Evolutionary conservation across 225 moss, liverwort and hornwort genomes (phyloP), one percentile per base, ranked within the genome.

Genomic region (Marchantia polymorpha): DNA sequence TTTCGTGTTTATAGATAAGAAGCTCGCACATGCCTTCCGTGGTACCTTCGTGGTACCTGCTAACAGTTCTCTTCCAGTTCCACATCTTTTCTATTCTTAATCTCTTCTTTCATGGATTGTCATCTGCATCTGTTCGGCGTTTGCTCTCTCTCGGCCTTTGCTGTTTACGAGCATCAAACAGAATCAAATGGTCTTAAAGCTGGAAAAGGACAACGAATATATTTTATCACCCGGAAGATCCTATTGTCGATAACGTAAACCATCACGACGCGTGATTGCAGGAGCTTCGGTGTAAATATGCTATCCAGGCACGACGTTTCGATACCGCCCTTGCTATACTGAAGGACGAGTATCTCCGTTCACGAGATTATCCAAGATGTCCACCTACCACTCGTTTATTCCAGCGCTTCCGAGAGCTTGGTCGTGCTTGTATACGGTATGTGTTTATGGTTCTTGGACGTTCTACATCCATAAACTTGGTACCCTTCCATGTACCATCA

Each of bases 241-340:
- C 19, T 56, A 19, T 56, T 56, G 2, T 17, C 46, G 46, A 48
- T 69, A n/a, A 26, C 15, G 65, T 27, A n/a, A 26, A 73, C 69
- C 47, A 59, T 51, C 4, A 31, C 74, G 14, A 19, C 71, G 56
- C 50, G 48, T 50, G 53, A 26, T 78, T 85, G 80, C 90, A 99
- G 99, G 99, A 99, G 86, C 81, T 99, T 56, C 91, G 99, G 17
- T 99, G 99, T 79, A 95, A 92, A 81, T 99, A 99, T 79, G 99
- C 99, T 79, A 85, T 91, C 39, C 90, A 89, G 81, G 91, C 93
- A 77, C 89, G 92, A 81, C 92, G 93, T 48, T 99, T 99, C 82
- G 83, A 85, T 69, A 95, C 90, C 54, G 93, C 95, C 25, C 87
- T 99, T 31, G 88, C 90, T 63, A 95, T 99, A 78, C 82, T 99